These are phyloP conservation scores for Aspergillus homomorphus DNA, from an alignment of 495 filamentous ascomycete genomes.

Conservation along the genomic window DNA sequence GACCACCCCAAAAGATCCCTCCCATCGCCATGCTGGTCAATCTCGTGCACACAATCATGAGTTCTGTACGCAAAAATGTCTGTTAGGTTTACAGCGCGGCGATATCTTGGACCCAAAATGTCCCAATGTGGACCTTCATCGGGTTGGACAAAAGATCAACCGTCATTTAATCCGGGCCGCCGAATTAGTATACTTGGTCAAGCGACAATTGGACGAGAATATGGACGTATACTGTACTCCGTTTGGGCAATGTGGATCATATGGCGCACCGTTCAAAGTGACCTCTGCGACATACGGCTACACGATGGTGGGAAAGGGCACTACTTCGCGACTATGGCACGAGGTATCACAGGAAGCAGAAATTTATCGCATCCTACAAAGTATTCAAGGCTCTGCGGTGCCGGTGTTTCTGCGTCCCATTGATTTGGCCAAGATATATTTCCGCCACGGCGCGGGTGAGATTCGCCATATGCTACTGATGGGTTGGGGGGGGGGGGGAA, in stretches of 20 bases:
- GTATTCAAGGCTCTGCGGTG: conserved; percentile 36
- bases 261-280: conserved; percentile 39
- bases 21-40: background rate
- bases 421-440: conserved; percentile 33
- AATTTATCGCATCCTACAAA: conserved; percentile 35
- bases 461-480: conserved; percentile 49
- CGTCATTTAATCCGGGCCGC: conserved; percentile 14
- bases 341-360: conserved; percentile 39
- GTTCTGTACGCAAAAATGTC: conserved; percentile 34
- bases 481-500: conserved; percentile 40
- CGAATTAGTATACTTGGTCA: conserved; percentile 17
- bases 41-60: background rate
- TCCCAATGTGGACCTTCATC: conserved; percentile 36
- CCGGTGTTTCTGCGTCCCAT: conserved; percentile 45
- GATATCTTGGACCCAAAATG: conserved; percentile 30
- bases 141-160: background rate
- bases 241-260: conserved; percentile 22
- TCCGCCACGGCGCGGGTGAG: conserved; percentile 34
- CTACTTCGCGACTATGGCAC: too few relatives aligned
- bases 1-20: background rate
- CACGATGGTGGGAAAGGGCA: conserved; percentile 45
- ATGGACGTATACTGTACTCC: conserved; percentile 27
- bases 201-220: conserved; percentile 29
- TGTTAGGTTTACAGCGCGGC: conserved; percentile 36
- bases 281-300: conserved; percentile 41